phyloP scores from a whole-genome alignment of 2,329 filamentous ascomycete species.

The Alternaria arborescens region DNA sequence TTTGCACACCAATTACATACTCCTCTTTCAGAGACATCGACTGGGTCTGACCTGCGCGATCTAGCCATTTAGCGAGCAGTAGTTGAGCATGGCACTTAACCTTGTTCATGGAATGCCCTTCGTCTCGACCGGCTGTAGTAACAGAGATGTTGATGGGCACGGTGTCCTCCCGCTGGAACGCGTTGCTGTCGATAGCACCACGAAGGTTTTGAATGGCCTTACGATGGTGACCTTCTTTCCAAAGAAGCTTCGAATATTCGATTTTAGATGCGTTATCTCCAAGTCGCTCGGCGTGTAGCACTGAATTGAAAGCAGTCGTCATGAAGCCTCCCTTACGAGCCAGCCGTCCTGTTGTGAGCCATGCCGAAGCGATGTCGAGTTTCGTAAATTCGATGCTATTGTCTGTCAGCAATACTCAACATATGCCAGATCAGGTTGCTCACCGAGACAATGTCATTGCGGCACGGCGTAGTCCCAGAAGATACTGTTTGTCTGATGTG shows the following conservation, averaged over 20 bases:
- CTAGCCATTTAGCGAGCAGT: slow-evolving; percentile 94
- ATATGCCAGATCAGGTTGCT: slow-evolving; percentile 33
- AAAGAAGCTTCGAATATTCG: slow-evolving; percentile 90
- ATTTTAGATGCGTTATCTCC: slow-evolving; percentile 89
- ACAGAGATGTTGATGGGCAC: slow-evolving; percentile 47
- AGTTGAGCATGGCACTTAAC: slow-evolving; percentile 82
- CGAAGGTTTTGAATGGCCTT: slow-evolving; percentile 94
- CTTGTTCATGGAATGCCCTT: slow-evolving; percentile 59
- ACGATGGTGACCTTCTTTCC: slow-evolving; percentile 90
- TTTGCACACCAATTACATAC: slow-evolving; percentile 82
- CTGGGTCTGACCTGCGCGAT: slow-evolving; percentile 91
- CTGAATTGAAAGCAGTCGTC: slow-evolving; percentile 91
- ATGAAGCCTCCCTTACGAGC: slow-evolving; percentile 85
- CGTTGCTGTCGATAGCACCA: slow-evolving; percentile 81
- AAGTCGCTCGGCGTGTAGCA: slow-evolving; percentile 84
- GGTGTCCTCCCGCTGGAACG: slow-evolving; percentile 66
- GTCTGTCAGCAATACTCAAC: slow-evolving; percentile 19
- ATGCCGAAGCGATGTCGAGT: slow-evolving; percentile 80
- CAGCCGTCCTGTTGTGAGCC: slow-evolving; percentile 84
- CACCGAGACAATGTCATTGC: slow-evolving; percentile 82
- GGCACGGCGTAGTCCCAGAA: slow-evolving; percentile 85
- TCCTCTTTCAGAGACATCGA: slow-evolving; percentile 74
- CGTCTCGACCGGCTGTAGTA: slow-evolving; percentile 50
- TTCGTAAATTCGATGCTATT: slow-evolving; percentile 67
- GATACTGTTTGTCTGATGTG: slow-evolving; percentile 90